Conservation (phyloP, 164 flowering plant genomes). For the Cinnamomum micranthum region DNA sequence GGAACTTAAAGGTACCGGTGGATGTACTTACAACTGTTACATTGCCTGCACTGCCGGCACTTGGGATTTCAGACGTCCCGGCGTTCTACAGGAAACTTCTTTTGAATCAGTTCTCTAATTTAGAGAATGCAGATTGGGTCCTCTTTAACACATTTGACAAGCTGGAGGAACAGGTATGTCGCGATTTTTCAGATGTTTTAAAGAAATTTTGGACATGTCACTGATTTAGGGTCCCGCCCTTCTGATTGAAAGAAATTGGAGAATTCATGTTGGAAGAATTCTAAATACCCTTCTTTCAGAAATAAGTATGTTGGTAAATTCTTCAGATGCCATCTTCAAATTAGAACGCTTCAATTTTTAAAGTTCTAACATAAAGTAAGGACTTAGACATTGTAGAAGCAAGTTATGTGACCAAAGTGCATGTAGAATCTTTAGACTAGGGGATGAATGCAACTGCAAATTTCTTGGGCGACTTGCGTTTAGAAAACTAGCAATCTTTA, state of each 20-base stretch:
- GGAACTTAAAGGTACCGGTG: slow-evolving; percentile 14
- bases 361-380: too few relatives aligned
- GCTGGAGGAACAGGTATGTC: slow-evolving; percentile 37
- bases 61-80: slow-evolving; percentile 32
- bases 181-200: not conserved
- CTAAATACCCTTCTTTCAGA: not conserved
- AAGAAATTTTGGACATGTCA: too few relatives aligned
- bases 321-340: not conserved
- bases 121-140: slow-evolving; percentile 31
- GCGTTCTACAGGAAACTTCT: slow-evolving; percentile 8
- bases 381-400: too few relatives aligned
- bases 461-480: too few relatives aligned
- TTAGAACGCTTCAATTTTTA: not conserved
- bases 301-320: not conserved
- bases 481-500: too few relatives aligned
- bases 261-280: not conserved
- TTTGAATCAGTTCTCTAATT: slow-evolving; percentile 34
- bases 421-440: too few relatives aligned
- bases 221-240: not conserved
- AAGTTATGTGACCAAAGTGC: too few relatives aligned
- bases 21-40: slow-evolving; percentile 6
- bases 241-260: not conserved
- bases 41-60: slow-evolving; percentile 27
- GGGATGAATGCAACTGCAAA: too few relatives aligned
- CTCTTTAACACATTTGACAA: slow-evolving; percentile 37